phyloP scores from a whole-genome alignment of 2,329 filamentous ascomycete genomes.

The Trichophyton benhamiae region DNA sequence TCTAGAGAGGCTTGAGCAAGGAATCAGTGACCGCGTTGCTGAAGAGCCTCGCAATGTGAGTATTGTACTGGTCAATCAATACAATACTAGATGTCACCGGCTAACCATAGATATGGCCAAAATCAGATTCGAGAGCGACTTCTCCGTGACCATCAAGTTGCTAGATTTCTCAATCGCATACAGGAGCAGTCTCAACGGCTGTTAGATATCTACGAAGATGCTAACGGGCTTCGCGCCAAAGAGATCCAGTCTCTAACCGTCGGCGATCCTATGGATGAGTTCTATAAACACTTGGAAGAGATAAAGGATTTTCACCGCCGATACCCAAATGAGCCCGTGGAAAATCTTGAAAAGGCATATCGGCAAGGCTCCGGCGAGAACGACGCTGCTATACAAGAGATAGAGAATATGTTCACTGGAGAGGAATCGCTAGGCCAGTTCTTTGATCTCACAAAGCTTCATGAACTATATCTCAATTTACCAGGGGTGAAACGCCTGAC shows the following conservation, averaged over 20 bases:
- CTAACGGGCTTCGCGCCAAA: conserved; percentile 54
- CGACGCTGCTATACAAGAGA: conserved; percentile 51
- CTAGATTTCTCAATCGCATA: conserved; percentile 75
- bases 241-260: conserved; percentile 76
- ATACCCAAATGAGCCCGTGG: conserved; percentile 88
- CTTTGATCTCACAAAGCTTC: conserved; percentile 71
- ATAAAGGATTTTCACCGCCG: conserved; percentile 80
- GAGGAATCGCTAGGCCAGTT: conserved; percentile 90
- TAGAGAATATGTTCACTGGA: conserved; percentile 88
- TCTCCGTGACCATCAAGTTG: conserved; percentile 82
- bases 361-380: conserved; percentile 58
- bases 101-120: conserved; percentile 8
- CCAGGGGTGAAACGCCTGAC: conserved; percentile 71
- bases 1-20: conserved; percentile 88
- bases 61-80: conserved; percentile 13
- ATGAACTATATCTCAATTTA: conserved; percentile 84
- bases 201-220: conserved; percentile 73
- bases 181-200: conserved; percentile 72
- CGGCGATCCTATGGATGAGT: conserved; percentile 79
- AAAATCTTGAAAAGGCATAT: conserved; percentile 90
- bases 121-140: conserved; percentile 72
- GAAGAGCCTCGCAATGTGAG: conserved; percentile 81
- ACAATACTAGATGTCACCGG: neutral
- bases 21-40: conserved; percentile 73
- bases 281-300: conserved; percentile 70